Evolutionary conservation across 345 rosid genomes (phyloP).

Genomic region (Carallia brachiata): DNA sequence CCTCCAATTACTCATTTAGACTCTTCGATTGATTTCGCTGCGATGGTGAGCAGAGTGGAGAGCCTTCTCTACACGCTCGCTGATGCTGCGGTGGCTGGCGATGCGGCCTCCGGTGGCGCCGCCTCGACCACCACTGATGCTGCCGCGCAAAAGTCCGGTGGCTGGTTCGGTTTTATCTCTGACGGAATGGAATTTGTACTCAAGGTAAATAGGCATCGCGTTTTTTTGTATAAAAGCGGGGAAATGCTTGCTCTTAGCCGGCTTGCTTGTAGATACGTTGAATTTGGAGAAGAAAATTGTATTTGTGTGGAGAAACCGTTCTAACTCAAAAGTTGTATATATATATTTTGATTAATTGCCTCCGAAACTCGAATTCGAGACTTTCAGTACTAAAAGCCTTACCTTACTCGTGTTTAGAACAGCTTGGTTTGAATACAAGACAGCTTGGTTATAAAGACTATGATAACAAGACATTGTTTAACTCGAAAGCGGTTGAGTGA

Average conservation of each 20-base stretch:
- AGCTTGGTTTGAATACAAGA: too few species aligned
- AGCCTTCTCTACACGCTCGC: slow-evolving; percentile 78
- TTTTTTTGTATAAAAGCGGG: background rate
- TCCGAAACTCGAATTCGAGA: too few species aligned
- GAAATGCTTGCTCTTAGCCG: too few species aligned
- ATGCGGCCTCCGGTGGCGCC: slow-evolving; percentile 42
- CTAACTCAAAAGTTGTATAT: too few species aligned
- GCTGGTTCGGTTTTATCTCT: slow-evolving; percentile 92
- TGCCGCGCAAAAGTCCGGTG: slow-evolving; percentile 67
- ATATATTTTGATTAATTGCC: too few species aligned
- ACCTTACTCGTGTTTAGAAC: too few species aligned
- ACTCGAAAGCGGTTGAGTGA: too few species aligned
- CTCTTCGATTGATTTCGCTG: slow-evolving; percentile 50
- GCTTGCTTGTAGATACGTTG: background rate
- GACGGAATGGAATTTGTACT: slow-evolving; percentile 87
- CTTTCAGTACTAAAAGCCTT: too few species aligned
- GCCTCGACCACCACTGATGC: slow-evolving; percentile 46
- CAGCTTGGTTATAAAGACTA: too few species aligned
- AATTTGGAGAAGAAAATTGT: background rate
- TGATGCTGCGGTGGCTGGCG: slow-evolving; percentile 71
- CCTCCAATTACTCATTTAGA: slow-evolving; percentile 55
- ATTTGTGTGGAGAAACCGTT: too few species aligned
- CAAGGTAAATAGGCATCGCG: slow-evolving; percentile 42
- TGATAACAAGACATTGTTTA: too few species aligned
- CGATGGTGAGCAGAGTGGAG: slow-evolving; percentile 55